Evolutionary conservation across 1,284 basidiomycete genomes (phyloP), one percentile per base, ranked within the genome.

Genomic region (Phellopilus nigrolimitatus): DNA sequence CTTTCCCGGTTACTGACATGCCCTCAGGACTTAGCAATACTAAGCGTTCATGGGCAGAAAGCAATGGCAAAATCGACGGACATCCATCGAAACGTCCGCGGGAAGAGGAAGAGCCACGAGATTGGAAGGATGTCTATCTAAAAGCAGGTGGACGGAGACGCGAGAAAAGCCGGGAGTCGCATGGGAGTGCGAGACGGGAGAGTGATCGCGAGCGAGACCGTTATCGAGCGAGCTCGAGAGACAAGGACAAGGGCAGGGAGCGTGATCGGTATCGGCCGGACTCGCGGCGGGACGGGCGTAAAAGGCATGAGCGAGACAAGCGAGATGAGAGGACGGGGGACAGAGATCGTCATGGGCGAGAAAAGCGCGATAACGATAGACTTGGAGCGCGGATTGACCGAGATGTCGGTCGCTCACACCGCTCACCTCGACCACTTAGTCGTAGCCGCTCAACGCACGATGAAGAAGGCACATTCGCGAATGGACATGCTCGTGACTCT

Each of bases 91-190:
- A 54, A 25, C 47, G 50, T 13, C 22, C 39, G 15, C 47, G 42
- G 17, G 42, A 31, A 6, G 31, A 43, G 19, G 80, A 81, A 49
- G 82, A 84, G 48, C 71, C 78, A 0, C 78, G 75, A 57, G 85
- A 91, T 64, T 87, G 87, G 85, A 71, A 84, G 56, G 88, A 91
- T 62, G 82, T 83, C 1, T 79, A 88, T 60, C 62, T 88, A 64
- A 79, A 63, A 46, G 55, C 70, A 30, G 68, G 65, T 45, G 62
- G 62, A 34, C 60, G 64, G 28, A 61, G 62, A 0, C 61, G 64
- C 41, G 59, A 58, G 22, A 69, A 67, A 38, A 64, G 64, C 55
- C 66, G 62, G 17, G 65, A 66, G 28, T 61, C 64, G 39, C 62
- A 61, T 24, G 66, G 67, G 34, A 56, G 65, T 27, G 47, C 62